phyloP scores from a whole-genome alignment of 2,329 filamentous ascomycete species.

The Nothomitra cinnamomea region DNA sequence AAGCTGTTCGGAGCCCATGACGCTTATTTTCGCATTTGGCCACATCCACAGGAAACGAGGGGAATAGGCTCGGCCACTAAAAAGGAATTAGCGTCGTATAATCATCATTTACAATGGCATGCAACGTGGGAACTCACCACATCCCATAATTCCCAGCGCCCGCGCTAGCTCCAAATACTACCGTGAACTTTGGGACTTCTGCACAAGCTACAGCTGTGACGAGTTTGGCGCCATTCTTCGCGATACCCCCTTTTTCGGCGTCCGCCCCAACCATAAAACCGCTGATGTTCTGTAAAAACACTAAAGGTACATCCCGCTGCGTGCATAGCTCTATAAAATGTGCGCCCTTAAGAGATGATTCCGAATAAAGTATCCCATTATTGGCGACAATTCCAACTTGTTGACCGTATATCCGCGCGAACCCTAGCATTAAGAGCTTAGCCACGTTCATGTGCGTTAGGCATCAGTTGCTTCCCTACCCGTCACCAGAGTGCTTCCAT shows the following conservation, averaged over 20 bases:
- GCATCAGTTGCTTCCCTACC: constrained; percentile 12
- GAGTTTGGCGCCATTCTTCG: constrained; percentile 93
- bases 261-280: constrained; percentile 97
- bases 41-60: constrained; percentile 90
- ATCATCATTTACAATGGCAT: neutral
- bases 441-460: neutral
- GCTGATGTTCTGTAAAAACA: constrained; percentile 92
- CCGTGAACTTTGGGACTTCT: constrained; percentile 89
- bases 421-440: constrained; percentile 32
- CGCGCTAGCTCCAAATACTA: constrained; percentile 84
- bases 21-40: constrained; percentile 89
- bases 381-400: constrained; percentile 88
- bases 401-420: constrained; percentile 77
- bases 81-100: neutral
- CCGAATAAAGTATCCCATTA: constrained; percentile 85
- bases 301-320: constrained; percentile 72
- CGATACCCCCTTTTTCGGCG: constrained; percentile 86
- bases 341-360: constrained; percentile 78
- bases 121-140: constrained; percentile 38
- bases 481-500: constrained; percentile 77
- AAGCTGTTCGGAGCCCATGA: constrained; percentile 92
- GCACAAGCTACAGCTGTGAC: constrained; percentile 91
- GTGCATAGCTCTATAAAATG: constrained; percentile 94
- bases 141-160: constrained; percentile 97
- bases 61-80: constrained; percentile 71